Percentiles rank a stretch among this genome's conserved stretches.
Conservation (phyloP, 352 stramenopile species). For the Phytophthora vignae region DNA sequence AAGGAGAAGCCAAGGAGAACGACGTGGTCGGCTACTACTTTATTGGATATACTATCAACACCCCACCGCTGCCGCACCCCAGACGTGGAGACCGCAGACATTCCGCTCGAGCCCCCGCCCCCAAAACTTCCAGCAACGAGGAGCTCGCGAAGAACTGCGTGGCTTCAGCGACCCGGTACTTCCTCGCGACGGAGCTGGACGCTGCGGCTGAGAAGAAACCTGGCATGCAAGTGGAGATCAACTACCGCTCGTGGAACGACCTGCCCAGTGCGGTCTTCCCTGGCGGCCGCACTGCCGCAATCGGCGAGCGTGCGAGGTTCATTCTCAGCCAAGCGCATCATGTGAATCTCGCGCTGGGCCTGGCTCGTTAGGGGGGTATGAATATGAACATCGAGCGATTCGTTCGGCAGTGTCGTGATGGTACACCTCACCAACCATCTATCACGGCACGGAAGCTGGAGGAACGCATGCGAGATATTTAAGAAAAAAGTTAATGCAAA, state of each 20-base stretch:
- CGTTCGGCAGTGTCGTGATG: not conserved
- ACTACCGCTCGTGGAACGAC: constrained; percentile 74
- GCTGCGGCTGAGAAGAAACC: constrained; percentile 62
- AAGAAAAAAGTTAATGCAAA: constrained; percentile 40
- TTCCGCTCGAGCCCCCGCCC: constrained; percentile 7
- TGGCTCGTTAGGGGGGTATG: constrained; percentile 49
- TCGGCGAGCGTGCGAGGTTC: constrained; percentile 79
- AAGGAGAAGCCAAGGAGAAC: constrained; percentile 8
- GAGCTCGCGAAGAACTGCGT: constrained; percentile 55
- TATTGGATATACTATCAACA: constrained; percentile 68
- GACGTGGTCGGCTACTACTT: constrained; percentile 67
- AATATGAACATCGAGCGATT: constrained; percentile 29
- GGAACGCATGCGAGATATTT: constrained; percentile 38
- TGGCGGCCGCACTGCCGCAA: constrained; percentile 57
- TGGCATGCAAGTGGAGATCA: constrained; percentile 69
- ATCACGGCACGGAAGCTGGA: constrained; percentile 8
- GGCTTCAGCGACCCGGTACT: constrained; percentile 75
- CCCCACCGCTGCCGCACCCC: constrained; percentile 10
- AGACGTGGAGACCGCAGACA: constrained; percentile 20
- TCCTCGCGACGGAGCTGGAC: constrained; percentile 78
- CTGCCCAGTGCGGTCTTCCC: constrained; percentile 73
- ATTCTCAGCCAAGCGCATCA: constrained; percentile 82
- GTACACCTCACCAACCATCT: not conserved
- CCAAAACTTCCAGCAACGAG: constrained; percentile 20
- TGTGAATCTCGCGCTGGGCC: constrained; percentile 61